A percentile compares a stretch with the other conserved stretches of the same genome.
Conservation (phyloP, 345 rosid genomes). For the Euphorbia pulcherrima region DNA sequence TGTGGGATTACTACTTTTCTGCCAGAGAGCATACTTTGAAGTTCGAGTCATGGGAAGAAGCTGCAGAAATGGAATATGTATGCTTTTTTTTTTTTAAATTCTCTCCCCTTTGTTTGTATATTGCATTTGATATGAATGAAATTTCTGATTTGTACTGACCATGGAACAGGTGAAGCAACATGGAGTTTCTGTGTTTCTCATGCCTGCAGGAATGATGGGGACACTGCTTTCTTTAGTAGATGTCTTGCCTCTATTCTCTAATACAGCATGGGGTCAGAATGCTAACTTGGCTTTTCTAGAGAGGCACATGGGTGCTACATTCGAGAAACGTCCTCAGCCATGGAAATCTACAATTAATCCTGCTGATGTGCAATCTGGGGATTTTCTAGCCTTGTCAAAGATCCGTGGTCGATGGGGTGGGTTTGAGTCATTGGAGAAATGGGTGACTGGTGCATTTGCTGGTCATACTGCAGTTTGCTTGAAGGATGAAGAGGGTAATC, state of each 20-base stretch:
- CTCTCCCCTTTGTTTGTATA: constrained; percentile 5
- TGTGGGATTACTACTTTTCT: constrained; percentile 94
- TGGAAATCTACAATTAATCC: constrained; percentile 63
- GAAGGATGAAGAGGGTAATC: constrained; percentile 82
- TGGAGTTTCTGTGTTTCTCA: constrained; percentile 90
- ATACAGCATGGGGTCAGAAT: constrained; percentile 84
- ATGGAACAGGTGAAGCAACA: constrained; percentile 78
- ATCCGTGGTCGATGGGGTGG: constrained; percentile 99
- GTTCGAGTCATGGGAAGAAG: constrained; percentile 87
- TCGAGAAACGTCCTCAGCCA: constrained; percentile 77
- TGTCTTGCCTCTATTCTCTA: constrained; percentile 88
- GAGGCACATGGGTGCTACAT: constrained; percentile 90
- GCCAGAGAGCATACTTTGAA: constrained; percentile 73
- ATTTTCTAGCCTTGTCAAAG: constrained; percentile 89
- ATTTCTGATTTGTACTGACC: background rate
- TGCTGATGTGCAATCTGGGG: constrained; percentile 81
- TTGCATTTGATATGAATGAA: constrained; percentile 14
- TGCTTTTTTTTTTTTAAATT: constrained; percentile 6
- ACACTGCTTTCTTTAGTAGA: constrained; percentile 75
- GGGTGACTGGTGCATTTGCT: constrained; percentile 99
- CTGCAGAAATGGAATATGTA: constrained; percentile 88
- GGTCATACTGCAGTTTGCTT: constrained; percentile 98
- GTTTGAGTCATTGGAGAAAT: constrained; percentile 93
- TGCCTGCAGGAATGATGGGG: constrained; percentile 98
- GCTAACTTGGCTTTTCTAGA: constrained; percentile 78